Evolutionary conservation across 176 grass and related monocot species (phyloP).

Genomic region (Oryza punctata): DNA sequence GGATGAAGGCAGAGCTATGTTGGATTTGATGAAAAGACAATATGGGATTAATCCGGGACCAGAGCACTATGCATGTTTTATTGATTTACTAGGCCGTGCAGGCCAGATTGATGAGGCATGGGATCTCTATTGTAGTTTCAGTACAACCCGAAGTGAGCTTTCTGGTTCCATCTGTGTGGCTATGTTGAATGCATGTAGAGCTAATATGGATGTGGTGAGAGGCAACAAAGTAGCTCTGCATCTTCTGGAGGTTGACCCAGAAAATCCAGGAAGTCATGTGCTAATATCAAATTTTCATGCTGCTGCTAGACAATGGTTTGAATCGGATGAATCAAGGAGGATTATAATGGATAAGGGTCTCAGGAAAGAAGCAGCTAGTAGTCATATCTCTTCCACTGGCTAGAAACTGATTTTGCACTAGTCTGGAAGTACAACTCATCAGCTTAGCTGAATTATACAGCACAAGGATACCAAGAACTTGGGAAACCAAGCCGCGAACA

Average conservation of each 20-base stretch:
- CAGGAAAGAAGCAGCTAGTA: conserved; percentile 59
- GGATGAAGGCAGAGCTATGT: conserved; percentile 42
- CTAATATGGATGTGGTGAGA: conserved; percentile 55
- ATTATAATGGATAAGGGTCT: conserved; percentile 45
- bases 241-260: conserved; percentile 42
- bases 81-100: conserved; percentile 60
- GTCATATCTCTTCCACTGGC: conserved; percentile 31
- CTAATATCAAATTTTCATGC: conserved; percentile 64
- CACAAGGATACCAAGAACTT: not conserved
- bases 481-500: not conserved
- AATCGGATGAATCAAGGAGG: conserved; percentile 47
- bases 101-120: conserved; percentile 62
- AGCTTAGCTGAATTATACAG: not conserved
- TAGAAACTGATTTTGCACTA: conserved; percentile 10
- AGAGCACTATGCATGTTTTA: conserved; percentile 64
- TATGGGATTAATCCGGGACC: conserved; percentile 52
- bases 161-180: conserved; percentile 50
- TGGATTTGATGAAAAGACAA: conserved; percentile 53
- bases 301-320: conserved; percentile 42
- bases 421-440: not conserved
- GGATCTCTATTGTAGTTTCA: conserved; percentile 56
- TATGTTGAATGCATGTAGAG: conserved; percentile 59
- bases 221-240: conserved; percentile 50
- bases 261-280: conserved; percentile 55
- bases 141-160: conserved; percentile 10